Conservation (phyloP, 176 grass and related monocot genomes). For the Carex pumila region DNA sequence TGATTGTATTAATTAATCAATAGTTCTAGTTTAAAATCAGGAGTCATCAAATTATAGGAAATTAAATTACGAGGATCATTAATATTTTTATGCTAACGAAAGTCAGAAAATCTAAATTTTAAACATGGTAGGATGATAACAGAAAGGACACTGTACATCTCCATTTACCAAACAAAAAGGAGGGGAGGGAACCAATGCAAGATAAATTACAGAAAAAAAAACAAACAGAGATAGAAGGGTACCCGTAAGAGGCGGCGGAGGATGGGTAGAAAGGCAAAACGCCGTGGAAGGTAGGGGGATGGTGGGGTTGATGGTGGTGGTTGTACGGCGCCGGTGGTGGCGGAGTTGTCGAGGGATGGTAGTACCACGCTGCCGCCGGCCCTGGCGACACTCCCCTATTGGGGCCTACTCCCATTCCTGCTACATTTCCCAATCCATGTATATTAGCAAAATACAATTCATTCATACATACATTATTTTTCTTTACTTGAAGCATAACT, state of each 20-base stretch:
- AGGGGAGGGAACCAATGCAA: neutral
- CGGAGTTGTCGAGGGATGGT: slow-evolving; percentile 59
- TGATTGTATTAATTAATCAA: too few relatives aligned
- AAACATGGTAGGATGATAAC: neutral
- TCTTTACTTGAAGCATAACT: neutral
- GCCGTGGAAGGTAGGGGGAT: slow-evolving; percentile 57
- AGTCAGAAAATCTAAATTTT: neutral
- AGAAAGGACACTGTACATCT: neutral
- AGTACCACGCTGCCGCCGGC: slow-evolving; percentile 68
- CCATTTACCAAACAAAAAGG: neutral
- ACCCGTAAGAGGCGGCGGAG: slow-evolving; percentile 78
- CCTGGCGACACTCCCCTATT: slow-evolving; percentile 54
- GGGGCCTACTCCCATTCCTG: slow-evolving; percentile 60
- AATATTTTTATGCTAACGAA: neutral
- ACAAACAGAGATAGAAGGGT: neutral
- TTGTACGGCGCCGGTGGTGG: slow-evolving; percentile 33
- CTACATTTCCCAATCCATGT: neutral
- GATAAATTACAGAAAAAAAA: neutral
- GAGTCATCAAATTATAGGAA: too few relatives aligned
- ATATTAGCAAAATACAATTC: neutral
- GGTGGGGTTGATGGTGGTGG: slow-evolving; percentile 44
- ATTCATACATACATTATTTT: neutral
- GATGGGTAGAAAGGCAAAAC: slow-evolving; percentile 70
- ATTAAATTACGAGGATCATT: too few relatives aligned
- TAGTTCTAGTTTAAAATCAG: too few relatives aligned